phyloP scores from a whole-genome alignment of 1,284 basidiomycete genomes.

The Dichomitus squalens region DNA sequence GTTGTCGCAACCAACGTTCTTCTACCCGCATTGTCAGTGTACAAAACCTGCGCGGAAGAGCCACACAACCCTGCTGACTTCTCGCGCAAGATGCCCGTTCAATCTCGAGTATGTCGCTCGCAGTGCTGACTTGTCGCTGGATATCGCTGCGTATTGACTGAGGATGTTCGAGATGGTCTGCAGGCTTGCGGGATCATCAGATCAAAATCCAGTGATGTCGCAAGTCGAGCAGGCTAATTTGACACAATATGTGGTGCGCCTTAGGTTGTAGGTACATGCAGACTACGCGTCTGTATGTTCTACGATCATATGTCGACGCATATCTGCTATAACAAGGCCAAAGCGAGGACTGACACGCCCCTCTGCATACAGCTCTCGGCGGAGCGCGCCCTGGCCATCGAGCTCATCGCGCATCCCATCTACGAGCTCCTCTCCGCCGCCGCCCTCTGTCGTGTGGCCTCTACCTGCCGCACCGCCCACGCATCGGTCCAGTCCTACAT shows the following conservation, averaged over 20 bases:
- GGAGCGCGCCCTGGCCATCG: slow-evolving; percentile 28
- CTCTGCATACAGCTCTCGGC: slow-evolving; percentile 14
- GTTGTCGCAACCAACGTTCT: neutral
- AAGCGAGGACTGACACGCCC: neutral
- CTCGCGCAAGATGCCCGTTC: neutral
- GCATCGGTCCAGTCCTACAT: slow-evolving; percentile 24
- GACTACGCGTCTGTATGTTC: no score
- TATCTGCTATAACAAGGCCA: neutral
- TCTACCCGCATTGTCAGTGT: neutral
- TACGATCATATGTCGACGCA: no score
- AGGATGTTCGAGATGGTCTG: neutral
- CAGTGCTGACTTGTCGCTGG: neutral
- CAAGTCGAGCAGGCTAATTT: neutral
- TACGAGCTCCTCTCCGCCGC: slow-evolving; percentile 22
- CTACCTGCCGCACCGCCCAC: slow-evolving; percentile 23
- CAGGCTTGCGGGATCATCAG: neutral
- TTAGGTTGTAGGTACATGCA: neutral
- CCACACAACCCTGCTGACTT: neutral
- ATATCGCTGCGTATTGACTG: neutral
- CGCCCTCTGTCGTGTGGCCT: slow-evolving; percentile 24
- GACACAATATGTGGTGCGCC: no score
- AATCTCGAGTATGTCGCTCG: neutral
- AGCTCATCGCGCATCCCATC: slow-evolving; percentile 33
- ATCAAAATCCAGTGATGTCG: neutral
- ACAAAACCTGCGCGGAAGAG: neutral